Conservation (phyloP, 495 filamentous ascomycete genomes). For the Aspergillus homomorphus region DNA sequence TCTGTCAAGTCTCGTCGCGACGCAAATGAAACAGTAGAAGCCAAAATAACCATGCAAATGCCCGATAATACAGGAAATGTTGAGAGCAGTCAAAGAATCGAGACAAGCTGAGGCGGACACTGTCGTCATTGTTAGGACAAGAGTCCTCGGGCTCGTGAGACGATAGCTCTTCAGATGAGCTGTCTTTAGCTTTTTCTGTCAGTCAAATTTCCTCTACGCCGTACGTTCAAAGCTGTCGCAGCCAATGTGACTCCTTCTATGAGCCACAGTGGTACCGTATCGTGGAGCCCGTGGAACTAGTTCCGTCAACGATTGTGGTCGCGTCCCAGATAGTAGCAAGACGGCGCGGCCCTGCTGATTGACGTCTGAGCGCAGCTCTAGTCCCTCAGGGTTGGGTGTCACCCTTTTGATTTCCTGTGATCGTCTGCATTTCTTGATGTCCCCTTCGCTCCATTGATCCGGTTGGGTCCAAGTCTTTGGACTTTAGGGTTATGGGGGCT, state of each 20-base stretch:
- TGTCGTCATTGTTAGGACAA: background rate
- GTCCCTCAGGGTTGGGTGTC: conserved; percentile 19
- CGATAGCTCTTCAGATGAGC: background rate
- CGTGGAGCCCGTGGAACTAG: conserved; percentile 24
- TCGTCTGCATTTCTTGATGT: background rate
- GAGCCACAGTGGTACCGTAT: conserved; percentile 19
- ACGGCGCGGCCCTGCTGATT: conserved; percentile 5
- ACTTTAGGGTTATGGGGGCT: background rate
- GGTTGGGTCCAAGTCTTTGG: background rate
- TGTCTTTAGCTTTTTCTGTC: background rate
- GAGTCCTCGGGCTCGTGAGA: background rate
- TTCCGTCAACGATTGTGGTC: conserved; percentile 16
- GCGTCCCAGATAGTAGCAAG: conserved; percentile 18
- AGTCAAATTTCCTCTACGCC: background rate
- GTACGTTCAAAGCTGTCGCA: background rate
- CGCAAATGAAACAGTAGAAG: background rate
- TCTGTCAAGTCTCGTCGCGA: background rate
- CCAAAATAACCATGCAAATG: background rate
- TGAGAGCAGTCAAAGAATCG: background rate
- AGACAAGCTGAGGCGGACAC: background rate
- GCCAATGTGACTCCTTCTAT: conserved; percentile 11
- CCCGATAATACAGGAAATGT: background rate
- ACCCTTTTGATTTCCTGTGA: conserved; percentile 10
- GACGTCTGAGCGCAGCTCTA: conserved; percentile 13
- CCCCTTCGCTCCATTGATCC: background rate